phyloP scores from a whole-genome alignment of 2,329 filamentous ascomycete genomes.

The Diaporthe sp. region DNA sequence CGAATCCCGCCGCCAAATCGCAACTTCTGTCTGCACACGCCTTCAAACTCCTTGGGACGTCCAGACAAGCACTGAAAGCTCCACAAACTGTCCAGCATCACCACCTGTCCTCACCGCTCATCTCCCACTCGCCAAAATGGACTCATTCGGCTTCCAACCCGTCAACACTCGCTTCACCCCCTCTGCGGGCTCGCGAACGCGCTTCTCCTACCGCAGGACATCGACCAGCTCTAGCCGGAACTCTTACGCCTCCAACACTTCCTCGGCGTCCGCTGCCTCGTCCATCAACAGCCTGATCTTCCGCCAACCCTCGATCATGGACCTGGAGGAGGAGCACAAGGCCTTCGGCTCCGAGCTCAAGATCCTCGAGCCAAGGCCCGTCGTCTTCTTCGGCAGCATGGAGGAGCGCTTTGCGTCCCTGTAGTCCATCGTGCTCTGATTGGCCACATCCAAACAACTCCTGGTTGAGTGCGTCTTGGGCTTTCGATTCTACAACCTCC shows the following conservation, averaged over 20 bases:
- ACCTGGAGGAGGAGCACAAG: slow-evolving; percentile 69
- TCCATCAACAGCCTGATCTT: slow-evolving; percentile 72
- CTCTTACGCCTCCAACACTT: slow-evolving; percentile 60
- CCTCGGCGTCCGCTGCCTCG: slow-evolving; percentile 58
- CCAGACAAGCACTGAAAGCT: slow-evolving; percentile 1
- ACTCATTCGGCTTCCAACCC: slow-evolving; percentile 62
- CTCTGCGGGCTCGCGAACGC: slow-evolving; percentile 31
- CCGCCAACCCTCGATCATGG: slow-evolving; percentile 69
- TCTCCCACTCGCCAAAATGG: slow-evolving; percentile 54
- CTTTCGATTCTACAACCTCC: slow-evolving; percentile 28
- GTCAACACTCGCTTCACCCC: slow-evolving; percentile 66
- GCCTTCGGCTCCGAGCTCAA: slow-evolving; percentile 66
- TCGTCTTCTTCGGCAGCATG: slow-evolving; percentile 74
- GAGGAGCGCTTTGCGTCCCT: slow-evolving; percentile 70
- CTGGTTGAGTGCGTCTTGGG: slow-evolving; percentile 31
- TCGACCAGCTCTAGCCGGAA: slow-evolving; percentile 60
- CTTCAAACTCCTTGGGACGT: not conserved
- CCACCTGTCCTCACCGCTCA: slow-evolving; percentile 33
- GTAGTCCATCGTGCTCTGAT: slow-evolving; percentile 40
- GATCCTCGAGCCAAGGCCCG: slow-evolving; percentile 72
- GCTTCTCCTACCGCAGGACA: slow-evolving; percentile 63
- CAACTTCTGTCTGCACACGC: not conserved
- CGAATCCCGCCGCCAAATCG: not conserved
- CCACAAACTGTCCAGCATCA: not conserved
- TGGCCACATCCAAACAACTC: slow-evolving; percentile 29